These are phyloP conservation scores for Vaccinium macrocarpon DNA, from an alignment of 148 eudicot genomes.

Conservation along the genomic window DNA sequence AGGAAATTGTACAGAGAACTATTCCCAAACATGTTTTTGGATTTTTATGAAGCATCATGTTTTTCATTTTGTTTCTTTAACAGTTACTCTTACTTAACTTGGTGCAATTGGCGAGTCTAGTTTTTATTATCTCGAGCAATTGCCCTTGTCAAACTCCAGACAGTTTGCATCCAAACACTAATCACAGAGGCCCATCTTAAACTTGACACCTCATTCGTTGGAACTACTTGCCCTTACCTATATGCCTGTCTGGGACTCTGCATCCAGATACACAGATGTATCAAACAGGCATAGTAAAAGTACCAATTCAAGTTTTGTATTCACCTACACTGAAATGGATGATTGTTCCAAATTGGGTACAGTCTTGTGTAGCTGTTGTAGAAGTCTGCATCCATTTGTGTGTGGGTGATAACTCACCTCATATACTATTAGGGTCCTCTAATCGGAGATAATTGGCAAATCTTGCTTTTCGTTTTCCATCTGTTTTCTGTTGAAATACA, in stretches of 20 bases:
- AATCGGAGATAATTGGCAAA: background rate
- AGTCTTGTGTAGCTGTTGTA: background rate
- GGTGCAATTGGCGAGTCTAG: background rate
- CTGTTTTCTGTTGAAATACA: background rate
- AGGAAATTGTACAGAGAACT: background rate
- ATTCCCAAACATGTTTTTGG: background rate
- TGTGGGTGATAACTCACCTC: background rate
- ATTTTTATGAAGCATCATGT: background rate
- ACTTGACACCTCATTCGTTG: background rate
- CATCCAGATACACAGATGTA: background rate
- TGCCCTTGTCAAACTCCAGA: background rate
- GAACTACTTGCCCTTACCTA: too few species aligned
- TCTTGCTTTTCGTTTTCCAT: background rate
- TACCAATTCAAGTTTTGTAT: background rate
- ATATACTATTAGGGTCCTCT: background rate
- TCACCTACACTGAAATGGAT: background rate
- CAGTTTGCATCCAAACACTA: background rate
- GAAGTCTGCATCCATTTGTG: background rate
- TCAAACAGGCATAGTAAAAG: background rate
- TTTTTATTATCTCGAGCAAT: background rate
- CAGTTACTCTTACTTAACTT: background rate
- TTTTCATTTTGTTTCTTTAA: background rate
- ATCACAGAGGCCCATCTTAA: background rate
- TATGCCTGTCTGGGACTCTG: too few species aligned
- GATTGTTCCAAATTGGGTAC: background rate